Base-by-base conservation (phyloP, 2,329 filamentous ascomycete species). In the Colletotrichum lupini region DNA sequence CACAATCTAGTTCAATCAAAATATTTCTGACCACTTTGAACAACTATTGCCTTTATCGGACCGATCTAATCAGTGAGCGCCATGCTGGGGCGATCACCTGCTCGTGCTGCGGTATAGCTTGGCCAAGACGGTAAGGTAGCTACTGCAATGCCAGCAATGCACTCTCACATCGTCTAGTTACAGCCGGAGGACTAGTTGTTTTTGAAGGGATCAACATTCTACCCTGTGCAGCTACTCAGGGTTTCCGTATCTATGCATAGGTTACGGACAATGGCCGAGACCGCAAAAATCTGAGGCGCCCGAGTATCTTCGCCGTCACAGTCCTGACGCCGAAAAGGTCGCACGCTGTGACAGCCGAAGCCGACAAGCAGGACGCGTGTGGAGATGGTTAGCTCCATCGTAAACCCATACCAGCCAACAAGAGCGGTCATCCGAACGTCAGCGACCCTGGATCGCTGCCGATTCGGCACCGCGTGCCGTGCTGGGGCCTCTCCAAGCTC, bases 1-100 rank as follows among this genome's bases (percentile, higher is more conserved):
- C 58, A 69, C 58, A 60, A 24, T 35, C 26, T 64, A 73, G 70
- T 64, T 64, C 66, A 73, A 73, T 69, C 59, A 30, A 73, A 42
- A 68, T 69, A 59, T 72, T 69, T 59, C 56, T 61, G 53, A 69
- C 69, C 69, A 46, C 37, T 61, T 53, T 30, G 26, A 35, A 22
- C 5, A 26, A 49, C 2, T 19, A 7, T 42, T 37, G 26, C 14
- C 26, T 28, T 24, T 37, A 11, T 26, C 12, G n/a, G 19, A 46
- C 6, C 6, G 26, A 9, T n/a, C 24, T 1, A n/a, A 4, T 26
- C 2, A 14, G 52, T 24, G 52, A 16, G 52, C 22, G 2, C 52
- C 11, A 5, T 26, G 12, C 19, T 62, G 19, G 24, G 14, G 32
- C 52, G n/a, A 12, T 1, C 4, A 53, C 42, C 37, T 37, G 28